Percentiles rank a stretch among this genome's conserved stretches.
Conservation (phyloP, 1,139 yeast species). For the Taphrina confusa region DNA sequence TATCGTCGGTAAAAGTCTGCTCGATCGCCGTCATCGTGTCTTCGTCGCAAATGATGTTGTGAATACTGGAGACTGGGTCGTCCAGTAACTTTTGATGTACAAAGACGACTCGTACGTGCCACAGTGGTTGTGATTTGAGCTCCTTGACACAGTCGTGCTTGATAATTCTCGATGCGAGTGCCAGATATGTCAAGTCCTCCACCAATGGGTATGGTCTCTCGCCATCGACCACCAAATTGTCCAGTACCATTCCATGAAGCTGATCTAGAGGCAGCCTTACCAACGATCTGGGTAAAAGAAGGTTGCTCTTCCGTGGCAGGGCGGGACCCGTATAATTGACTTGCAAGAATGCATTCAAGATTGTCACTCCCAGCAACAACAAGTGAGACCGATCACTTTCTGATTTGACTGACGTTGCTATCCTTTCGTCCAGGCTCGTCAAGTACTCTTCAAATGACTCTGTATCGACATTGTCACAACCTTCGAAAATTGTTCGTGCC, state of each 20-base stretch:
- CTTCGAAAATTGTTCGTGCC: slow-evolving; percentile 1
- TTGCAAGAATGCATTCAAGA: slow-evolving; percentile 71
- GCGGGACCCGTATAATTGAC: slow-evolving; percentile 84
- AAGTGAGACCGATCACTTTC: slow-evolving; percentile 2
- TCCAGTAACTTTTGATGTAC: slow-evolving; percentile 47
- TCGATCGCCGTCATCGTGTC: slow-evolving; percentile 41
- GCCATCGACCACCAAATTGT: slow-evolving; percentile 44
- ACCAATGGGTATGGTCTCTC: slow-evolving; percentile 45
- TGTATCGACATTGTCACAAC: not conserved
- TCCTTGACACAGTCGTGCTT: slow-evolving; percentile 19
- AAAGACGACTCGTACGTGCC: slow-evolving; percentile 47
- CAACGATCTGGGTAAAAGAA: slow-evolving; percentile 35
- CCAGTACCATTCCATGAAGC: slow-evolving; percentile 36
- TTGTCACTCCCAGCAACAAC: slow-evolving; percentile 46
- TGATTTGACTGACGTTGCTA: not conserved
- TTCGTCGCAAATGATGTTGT: slow-evolving; percentile 43
- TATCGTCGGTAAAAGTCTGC: slow-evolving; percentile 41
- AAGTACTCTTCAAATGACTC: slow-evolving; percentile 6
- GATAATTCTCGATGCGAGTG: slow-evolving; percentile 43
- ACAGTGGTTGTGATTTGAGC: slow-evolving; percentile 42
- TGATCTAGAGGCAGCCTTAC: slow-evolving; percentile 37
- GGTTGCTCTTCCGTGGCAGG: slow-evolving; percentile 48
- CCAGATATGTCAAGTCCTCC: slow-evolving; percentile 45
- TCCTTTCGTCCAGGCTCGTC: not conserved
- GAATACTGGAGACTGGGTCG: slow-evolving; percentile 44